Evolutionary conservation across 1,284 basidiomycete species (phyloP).

Genomic region (Cryptococcus floricola): DNA sequence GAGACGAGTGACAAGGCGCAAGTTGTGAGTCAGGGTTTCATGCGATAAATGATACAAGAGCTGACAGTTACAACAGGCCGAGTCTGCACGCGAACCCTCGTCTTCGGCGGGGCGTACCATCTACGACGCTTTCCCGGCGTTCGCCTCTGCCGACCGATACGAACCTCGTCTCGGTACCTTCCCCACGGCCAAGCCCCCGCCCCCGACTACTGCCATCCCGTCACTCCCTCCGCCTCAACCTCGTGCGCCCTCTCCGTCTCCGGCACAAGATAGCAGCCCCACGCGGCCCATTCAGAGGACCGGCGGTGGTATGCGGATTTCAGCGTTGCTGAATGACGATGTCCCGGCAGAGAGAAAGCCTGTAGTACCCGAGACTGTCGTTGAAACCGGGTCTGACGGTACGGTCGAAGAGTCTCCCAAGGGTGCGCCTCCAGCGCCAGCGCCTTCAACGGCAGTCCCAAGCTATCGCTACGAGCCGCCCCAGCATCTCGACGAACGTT

Average conservation of each 20-base stretch:
- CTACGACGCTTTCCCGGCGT: constrained; percentile 10
- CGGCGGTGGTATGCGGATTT: constrained; percentile 43
- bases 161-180: constrained; percentile 40
- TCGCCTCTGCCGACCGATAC: constrained; percentile 6
- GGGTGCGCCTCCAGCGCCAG: constrained; percentile 13
- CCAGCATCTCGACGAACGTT: background rate
- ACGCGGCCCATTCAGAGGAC: constrained; percentile 20
- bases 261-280: background rate
- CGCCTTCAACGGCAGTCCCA: background rate
- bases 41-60: background rate
- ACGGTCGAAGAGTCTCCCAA: constrained; percentile 39
- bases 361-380: constrained; percentile 19
- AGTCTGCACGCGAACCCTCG: too few relatives aligned
- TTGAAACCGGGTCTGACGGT: constrained; percentile 38
- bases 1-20: background rate
- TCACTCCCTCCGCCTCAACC: background rate
- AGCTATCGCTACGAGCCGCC: background rate
- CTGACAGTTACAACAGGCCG: background rate
- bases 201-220: background rate
- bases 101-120: constrained; percentile 10
- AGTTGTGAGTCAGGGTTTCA: background rate
- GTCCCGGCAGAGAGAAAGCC: constrained; percentile 2
- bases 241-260: background rate
- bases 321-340: constrained; percentile 42
- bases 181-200: constrained; percentile 26